Percentiles rank a stretch among this genome's conserved stretches.
Conservation (phyloP, 768 basidiomycete genomes). For the Leccinellum luteum region DNA sequence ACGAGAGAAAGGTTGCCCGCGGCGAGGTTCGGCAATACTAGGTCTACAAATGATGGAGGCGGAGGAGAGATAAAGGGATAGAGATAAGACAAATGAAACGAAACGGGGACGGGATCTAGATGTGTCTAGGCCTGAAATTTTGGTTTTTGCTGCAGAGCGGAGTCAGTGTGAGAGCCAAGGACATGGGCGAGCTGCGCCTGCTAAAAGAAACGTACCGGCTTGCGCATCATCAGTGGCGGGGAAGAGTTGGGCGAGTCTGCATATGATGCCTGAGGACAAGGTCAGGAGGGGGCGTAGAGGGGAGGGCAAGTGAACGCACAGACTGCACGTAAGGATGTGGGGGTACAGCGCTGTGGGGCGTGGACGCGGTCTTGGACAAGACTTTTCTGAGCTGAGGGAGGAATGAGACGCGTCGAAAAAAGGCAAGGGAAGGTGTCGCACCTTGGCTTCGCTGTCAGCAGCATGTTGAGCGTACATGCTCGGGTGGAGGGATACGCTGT, state of each 20-base stretch:
- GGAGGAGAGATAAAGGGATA: constrained; percentile 5
- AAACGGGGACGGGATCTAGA: constrained; percentile 5
- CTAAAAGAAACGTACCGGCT: constrained; percentile 37
- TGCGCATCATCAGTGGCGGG: constrained; percentile 56
- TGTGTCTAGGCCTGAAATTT: constrained; percentile 32
- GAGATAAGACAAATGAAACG: neutral
- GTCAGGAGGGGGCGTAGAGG: constrained; percentile 5
- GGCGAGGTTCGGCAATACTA: constrained; percentile 11
- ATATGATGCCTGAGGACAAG: constrained; percentile 32
- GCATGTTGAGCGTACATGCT: constrained; percentile 67
- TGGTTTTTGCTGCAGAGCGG: constrained; percentile 27
- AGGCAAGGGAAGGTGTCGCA: constrained; percentile 25
- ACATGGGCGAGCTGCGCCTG: neutral
- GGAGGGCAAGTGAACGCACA: constrained; percentile 29
- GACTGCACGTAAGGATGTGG: constrained; percentile 35
- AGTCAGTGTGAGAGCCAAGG: neutral
- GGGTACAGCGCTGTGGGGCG: constrained; percentile 34
- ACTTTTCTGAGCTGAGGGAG: constrained; percentile 56
- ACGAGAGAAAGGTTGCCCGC: constrained; percentile 18
- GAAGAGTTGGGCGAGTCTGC: constrained; percentile 39
- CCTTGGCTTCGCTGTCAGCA: constrained; percentile 76
- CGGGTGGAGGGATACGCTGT: constrained; percentile 63
- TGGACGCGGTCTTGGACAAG: constrained; percentile 48
- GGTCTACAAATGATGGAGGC: constrained; percentile 22
- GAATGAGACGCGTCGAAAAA: constrained; percentile 7